Conservation (phyloP, 306 rosid species). For the Quercus aquifolioides region DNA sequence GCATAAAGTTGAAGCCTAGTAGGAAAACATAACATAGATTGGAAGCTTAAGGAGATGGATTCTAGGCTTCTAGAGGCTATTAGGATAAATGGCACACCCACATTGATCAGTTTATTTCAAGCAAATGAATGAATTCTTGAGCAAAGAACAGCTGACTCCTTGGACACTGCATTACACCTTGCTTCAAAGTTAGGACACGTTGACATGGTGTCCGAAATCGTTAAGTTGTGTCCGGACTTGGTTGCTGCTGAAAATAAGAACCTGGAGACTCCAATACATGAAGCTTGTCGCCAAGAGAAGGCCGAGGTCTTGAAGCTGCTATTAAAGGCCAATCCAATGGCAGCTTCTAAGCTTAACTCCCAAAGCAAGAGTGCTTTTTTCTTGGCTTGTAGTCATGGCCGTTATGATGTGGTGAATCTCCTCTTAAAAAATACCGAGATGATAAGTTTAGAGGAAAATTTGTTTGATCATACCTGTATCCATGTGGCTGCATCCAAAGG, state of each 20-base stretch:
- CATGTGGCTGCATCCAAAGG: slow-evolving; percentile 60
- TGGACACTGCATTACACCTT: slow-evolving; percentile 54
- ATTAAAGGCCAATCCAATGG: slow-evolving; percentile 37
- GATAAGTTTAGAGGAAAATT: slow-evolving; percentile 23
- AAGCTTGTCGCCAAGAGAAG: slow-evolving; percentile 50
- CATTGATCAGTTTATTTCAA: slow-evolving; percentile 34
- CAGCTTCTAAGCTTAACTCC: slow-evolving; percentile 39
- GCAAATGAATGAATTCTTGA: slow-evolving; percentile 37
- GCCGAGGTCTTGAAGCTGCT: slow-evolving; percentile 37
- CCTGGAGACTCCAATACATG: slow-evolving; percentile 61
- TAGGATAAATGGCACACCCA: slow-evolving; percentile 25
- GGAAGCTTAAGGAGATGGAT: slow-evolving; percentile 38
- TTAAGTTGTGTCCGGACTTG: slow-evolving; percentile 53
- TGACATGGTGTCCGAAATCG: slow-evolving; percentile 44
- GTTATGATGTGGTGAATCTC: slow-evolving; percentile 49
- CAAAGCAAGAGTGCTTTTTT: slow-evolving; percentile 34
- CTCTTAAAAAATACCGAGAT: slow-evolving; percentile 35
- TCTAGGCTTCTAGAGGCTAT: slow-evolving; percentile 38
- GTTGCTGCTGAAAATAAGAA: slow-evolving; percentile 46
- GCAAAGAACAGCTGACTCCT: slow-evolving; percentile 41
- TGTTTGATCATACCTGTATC: slow-evolving; percentile 42
- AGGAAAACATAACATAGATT: background rate
- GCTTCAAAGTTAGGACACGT: slow-evolving; percentile 53
- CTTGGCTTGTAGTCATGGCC: slow-evolving; percentile 56
- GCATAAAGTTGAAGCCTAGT: background rate